Evolutionary conservation across 2,329 filamentous ascomycete species (phyloP).

Genomic region (Fusarium udum): DNA sequence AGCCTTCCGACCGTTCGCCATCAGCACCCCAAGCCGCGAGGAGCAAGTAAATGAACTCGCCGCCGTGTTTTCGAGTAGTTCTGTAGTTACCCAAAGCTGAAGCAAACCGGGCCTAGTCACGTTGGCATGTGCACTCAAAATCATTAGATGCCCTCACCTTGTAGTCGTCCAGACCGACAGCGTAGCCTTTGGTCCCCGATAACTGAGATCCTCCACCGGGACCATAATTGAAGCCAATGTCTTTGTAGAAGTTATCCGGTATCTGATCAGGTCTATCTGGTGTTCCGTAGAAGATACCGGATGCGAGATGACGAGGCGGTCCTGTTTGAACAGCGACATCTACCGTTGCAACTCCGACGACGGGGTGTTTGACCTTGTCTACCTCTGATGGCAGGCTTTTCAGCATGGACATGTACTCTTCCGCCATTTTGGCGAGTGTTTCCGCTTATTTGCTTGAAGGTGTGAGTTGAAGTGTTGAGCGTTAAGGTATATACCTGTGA

Average conservation of each 20-base stretch:
- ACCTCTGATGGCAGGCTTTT: background rate
- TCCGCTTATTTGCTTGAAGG: background rate
- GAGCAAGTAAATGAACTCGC: constrained; percentile 55
- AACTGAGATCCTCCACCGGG: constrained; percentile 25
- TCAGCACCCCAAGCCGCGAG: constrained; percentile 61
- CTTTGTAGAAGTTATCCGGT: constrained; percentile 11
- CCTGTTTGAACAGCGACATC: constrained; percentile 4
- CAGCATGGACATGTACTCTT: constrained; percentile 17
- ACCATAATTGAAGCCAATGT: constrained; percentile 24
- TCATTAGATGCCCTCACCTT: background rate
- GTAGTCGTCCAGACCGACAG: constrained; percentile 1
- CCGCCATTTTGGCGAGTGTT: background rate
- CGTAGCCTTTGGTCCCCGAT: constrained; percentile 1
- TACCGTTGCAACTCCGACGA: constrained; percentile 1
- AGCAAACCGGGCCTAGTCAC: background rate
- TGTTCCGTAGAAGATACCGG: constrained; percentile 26
- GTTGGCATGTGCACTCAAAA: background rate
- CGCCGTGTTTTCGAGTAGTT: constrained; percentile 47
- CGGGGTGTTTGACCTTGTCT: background rate
- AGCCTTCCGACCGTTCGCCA: constrained; percentile 48
- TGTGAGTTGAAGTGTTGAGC: background rate
- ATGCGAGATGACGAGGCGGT: constrained; percentile 14
- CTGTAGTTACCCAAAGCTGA: constrained; percentile 23
- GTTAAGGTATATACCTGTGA: background rate
- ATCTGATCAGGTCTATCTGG: constrained; percentile 23